Base-by-base conservation (phyloP, 495 filamentous ascomycete species). In the Penicillium macrosclerotiorum region DNA sequence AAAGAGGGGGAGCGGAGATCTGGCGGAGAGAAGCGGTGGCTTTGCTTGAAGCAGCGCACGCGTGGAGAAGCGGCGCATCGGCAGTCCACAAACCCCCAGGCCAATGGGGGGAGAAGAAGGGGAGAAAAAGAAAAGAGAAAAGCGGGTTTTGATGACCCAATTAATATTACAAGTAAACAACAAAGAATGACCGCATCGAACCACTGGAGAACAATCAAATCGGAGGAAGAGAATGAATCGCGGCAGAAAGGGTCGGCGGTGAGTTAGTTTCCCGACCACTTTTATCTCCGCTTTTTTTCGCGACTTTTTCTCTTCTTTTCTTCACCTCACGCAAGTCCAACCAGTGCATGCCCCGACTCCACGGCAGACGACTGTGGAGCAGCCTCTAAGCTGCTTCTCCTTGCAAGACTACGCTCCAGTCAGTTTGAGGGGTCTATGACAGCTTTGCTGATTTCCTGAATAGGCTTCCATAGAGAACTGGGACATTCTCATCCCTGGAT, bases 381-480 rank as follows among this genome's bases (percentile, higher is more conserved):
- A 60, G 51, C 36, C 34, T 52, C 35, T 19, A 45, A 22, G 47
- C 39, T 60, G 47, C 54, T 52, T 40, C 26, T 26, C 41, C 57
- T 68, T 69, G 69, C 69, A 47, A 73, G 68, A 72, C 55, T 17
- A 60, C 64, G 39, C 50, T 51, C 71, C 72, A 73, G 64, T 62
- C 52, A 67, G 72, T 75, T 75, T 75, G 72, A 75, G 69, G 72
- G 64, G 69, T 59, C 59, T 64, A 73, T 69, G 63, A 71, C 52
- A 58, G 47, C 45, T 32, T 45, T 51, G 39, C 31, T 47, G 42
- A 17, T 42, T 29, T 42, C 52, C 45, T 73, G 72, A 52, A 54
- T 75, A 70, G 67, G 59, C 72, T 70, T 67, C 72, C 69, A 75
- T 75, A 75, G 65, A 75, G 52, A 56, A 48, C 57, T 75, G 68